Evolutionary conservation across 75 land plant species (phyloP).

Genomic region (Sequoiadendron giganteum): DNA sequence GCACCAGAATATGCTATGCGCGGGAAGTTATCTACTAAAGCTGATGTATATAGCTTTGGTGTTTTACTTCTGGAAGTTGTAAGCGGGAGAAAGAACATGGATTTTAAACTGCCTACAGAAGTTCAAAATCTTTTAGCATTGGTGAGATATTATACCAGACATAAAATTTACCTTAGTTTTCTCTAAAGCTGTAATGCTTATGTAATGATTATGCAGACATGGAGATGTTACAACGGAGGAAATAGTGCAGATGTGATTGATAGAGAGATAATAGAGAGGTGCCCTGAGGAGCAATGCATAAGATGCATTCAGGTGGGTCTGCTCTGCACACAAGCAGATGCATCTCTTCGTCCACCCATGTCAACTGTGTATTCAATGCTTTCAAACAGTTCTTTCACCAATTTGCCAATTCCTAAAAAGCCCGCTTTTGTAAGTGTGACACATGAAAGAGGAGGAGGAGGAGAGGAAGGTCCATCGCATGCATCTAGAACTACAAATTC

Average conservation of each 20-base stretch:
- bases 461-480: not conserved
- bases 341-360: constrained; percentile 14
- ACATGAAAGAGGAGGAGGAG: no score
- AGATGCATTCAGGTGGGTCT: constrained; percentile 19
- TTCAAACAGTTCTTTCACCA: not conserved
- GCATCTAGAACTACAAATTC: not conserved
- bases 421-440: constrained; percentile 10
- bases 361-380: constrained; percentile 7
- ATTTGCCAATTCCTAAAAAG: not conserved
- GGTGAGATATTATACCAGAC: not conserved
- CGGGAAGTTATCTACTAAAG: constrained; percentile 16
- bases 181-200: not conserved
- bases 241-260: no score
- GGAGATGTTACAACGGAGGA: not conserved
- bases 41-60: constrained; percentile 39
- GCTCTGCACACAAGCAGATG: constrained; percentile 11
- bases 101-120: not conserved
- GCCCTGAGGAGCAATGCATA: not conserved
- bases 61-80: constrained; percentile 37
- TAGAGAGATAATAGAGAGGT: not conserved
- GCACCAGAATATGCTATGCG: no score
- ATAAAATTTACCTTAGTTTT: not conserved
- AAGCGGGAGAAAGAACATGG: constrained; percentile 22
- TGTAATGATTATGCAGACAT: not conserved
- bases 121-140: not conserved